Evolutionary conservation across 108 stramenopile genomes (phyloP).

Genomic region (Conticribra guillardii): DNA sequence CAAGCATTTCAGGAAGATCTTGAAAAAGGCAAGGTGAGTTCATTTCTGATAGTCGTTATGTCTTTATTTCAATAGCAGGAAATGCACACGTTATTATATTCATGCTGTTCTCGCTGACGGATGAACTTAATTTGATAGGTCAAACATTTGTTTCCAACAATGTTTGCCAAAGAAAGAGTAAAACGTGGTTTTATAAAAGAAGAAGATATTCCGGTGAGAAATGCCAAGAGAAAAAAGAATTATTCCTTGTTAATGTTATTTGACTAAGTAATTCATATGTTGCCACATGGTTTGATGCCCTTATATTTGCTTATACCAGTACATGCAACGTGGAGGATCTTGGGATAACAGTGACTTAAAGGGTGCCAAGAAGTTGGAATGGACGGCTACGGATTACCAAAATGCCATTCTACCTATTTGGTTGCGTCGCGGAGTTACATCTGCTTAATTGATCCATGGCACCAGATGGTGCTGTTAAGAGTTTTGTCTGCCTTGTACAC

Average conservation of each 20-base stretch:
- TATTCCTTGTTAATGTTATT: background rate
- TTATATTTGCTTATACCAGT: slow-evolving; percentile 9
- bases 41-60: background rate
- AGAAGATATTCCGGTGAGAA: slow-evolving; percentile 41
- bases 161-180: slow-evolving; percentile 27
- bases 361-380: slow-evolving; percentile 61
- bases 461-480: no score
- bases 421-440: background rate
- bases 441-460: slow-evolving; percentile 2
- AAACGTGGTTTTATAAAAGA: slow-evolving; percentile 18
- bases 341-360: slow-evolving; percentile 78
- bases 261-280: no score
- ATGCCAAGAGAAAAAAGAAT: background rate
- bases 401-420: background rate
- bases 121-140: background rate
- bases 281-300: no score
- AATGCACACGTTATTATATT: background rate
- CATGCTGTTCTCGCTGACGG: background rate
- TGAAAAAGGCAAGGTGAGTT: slow-evolving; percentile 30
- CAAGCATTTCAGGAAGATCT: slow-evolving; percentile 49
- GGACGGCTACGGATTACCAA: slow-evolving; percentile 69
- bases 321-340: slow-evolving; percentile 60
- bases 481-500: no score
- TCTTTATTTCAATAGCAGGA: no score
- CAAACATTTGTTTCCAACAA: slow-evolving; percentile 35